These are phyloP conservation scores for Phytophthora meadii DNA, from an alignment of 352 stramenopile genomes.

Conservation along the genomic window DNA sequence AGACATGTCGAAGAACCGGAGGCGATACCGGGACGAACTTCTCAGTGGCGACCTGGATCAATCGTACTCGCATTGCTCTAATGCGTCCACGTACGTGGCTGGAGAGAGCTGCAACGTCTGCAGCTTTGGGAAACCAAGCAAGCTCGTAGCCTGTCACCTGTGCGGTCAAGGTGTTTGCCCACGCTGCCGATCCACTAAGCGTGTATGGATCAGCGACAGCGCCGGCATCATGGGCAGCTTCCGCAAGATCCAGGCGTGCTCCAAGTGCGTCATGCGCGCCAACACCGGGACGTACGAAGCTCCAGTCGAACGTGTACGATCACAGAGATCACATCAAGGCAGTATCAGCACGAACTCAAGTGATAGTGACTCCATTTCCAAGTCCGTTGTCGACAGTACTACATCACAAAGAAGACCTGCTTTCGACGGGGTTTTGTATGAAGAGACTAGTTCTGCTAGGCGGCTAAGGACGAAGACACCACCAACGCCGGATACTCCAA, in stretches of 20 bases:
- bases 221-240: constrained; percentile 48
- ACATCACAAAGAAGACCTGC: neutral
- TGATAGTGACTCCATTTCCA: constrained; percentile 15
- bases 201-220: constrained; percentile 47
- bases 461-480: constrained; percentile 12
- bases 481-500: constrained; percentile 3
- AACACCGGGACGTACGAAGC: constrained; percentile 35
- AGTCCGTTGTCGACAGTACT: neutral
- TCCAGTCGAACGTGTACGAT: constrained; percentile 25
- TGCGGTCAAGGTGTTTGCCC: constrained; percentile 39
- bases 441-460: constrained; percentile 1
- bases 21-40: constrained; percentile 17
- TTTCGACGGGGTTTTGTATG: constrained; percentile 22
- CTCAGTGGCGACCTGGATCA: constrained; percentile 12
- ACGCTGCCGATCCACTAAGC: constrained; percentile 41
- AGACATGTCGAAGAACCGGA: constrained; percentile 36
- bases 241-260: constrained; percentile 50
- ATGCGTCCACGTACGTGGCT: constrained; percentile 8
- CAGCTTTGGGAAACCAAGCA: constrained; percentile 22
- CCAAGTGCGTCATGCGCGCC: constrained; percentile 46
- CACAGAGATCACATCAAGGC: constrained; percentile 23
- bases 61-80: constrained; percentile 23
- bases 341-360: constrained; percentile 24
- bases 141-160: constrained; percentile 31
- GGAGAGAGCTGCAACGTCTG: constrained; percentile 30